phyloP scores from a whole-genome alignment of 2,329 filamentous ascomycete species.

The Aspergillus sp. region DNA sequence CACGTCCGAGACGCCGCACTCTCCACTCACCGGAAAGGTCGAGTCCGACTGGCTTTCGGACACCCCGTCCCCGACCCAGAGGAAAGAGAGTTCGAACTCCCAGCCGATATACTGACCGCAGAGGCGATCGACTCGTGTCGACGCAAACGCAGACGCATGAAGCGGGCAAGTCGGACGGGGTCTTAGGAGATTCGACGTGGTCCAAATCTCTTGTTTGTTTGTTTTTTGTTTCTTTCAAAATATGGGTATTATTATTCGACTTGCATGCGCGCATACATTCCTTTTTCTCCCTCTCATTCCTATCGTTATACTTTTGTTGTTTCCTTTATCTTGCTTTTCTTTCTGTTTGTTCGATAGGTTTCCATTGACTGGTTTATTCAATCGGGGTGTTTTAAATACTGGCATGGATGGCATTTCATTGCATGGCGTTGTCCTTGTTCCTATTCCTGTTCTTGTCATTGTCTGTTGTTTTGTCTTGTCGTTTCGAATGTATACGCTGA shows the following conservation, averaged over 20 bases:
- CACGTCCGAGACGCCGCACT: constrained; percentile 78
- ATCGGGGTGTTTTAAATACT: not conserved
- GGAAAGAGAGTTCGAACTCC: constrained; percentile 72
- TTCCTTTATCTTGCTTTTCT: not conserved
- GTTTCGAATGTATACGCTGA: too few relatives aligned
- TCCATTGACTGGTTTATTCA: not conserved
- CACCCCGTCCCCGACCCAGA: constrained; percentile 71
- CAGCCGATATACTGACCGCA: constrained; percentile 56
- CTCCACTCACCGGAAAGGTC: constrained; percentile 67
- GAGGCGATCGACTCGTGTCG: constrained; percentile 44
- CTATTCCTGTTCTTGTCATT: too few relatives aligned
- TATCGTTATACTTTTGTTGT: not conserved
- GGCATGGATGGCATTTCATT: not conserved
- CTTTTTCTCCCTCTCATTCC: not conserved
- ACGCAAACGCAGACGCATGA: constrained; percentile 38
- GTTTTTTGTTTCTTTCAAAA: constrained; percentile 1
- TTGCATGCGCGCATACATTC: not conserved
- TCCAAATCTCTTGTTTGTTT: not conserved
- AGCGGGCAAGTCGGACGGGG: constrained; percentile 27
- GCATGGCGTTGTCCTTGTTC: not conserved
- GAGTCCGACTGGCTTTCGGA: constrained; percentile 77
- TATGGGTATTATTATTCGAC: too few relatives aligned
- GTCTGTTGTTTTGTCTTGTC: too few relatives aligned
- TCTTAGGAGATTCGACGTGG: not conserved
- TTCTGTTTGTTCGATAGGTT: not conserved